Percentiles rank a stretch among this genome's conserved stretches.
Evolutionary conservation across 2,329 filamentous ascomycete genomes (phyloP).

Genomic region (Diaporthe sp.): DNA sequence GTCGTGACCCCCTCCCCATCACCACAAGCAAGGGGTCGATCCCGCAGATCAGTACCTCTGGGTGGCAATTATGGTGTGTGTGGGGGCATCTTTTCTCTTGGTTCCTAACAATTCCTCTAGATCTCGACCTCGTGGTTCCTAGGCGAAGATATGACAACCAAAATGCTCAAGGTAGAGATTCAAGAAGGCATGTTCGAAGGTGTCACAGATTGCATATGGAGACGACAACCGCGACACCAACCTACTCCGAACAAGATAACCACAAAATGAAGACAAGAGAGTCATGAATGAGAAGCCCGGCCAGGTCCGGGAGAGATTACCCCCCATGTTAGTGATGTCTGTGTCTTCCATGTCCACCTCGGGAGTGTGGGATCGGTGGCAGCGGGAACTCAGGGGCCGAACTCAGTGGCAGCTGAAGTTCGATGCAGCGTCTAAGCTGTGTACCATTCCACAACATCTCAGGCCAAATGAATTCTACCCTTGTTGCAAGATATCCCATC

Average conservation of each 20-base stretch:
- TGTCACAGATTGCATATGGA: neutral
- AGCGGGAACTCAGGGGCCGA: neutral
- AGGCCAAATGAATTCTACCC: neutral
- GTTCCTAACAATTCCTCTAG: neutral
- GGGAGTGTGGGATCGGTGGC: neutral
- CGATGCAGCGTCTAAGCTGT: neutral
- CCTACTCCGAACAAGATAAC: neutral
- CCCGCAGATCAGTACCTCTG: neutral
- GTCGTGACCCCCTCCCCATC: neutral
- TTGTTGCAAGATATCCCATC: neutral
- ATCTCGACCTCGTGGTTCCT: neutral
- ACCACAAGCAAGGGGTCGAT: neutral
- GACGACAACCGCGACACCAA: neutral
- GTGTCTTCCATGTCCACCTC: neutral
- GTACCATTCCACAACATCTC: neutral
- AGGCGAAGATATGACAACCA: neutral
- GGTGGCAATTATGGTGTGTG: too few species aligned
- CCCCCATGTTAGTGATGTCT: neutral
- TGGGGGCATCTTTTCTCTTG: neutral
- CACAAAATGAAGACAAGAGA: neutral
- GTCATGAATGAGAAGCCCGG: neutral
- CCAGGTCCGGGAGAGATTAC: neutral
- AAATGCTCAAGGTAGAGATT: neutral
- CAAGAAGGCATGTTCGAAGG: neutral
- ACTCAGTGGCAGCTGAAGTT: neutral